phyloP scores from a whole-genome alignment of 192 early-diverging fungal genomes.

The Lobulomyces angularis region DNA sequence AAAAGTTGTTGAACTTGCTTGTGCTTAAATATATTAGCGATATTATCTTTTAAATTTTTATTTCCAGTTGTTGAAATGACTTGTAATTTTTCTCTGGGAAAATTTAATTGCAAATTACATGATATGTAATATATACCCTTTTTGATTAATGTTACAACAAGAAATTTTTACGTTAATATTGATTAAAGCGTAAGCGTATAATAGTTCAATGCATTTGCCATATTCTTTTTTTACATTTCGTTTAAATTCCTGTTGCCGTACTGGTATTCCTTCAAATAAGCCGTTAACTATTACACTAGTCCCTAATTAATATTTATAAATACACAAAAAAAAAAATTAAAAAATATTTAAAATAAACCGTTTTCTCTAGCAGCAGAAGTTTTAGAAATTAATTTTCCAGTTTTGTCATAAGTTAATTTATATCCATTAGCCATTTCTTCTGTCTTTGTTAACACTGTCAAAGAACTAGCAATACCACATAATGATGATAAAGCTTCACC shows the following conservation, averaged over 20 bases:
- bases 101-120: background rate
- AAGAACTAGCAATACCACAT: slow-evolving; percentile 52
- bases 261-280: slow-evolving; percentile 77
- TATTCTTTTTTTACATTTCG: slow-evolving; percentile 72
- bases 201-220: slow-evolving; percentile 53
- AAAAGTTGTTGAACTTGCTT: slow-evolving; percentile 29
- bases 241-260: slow-evolving; percentile 73
- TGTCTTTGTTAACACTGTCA: slow-evolving; percentile 63
- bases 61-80: slow-evolving; percentile 53
- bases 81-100: slow-evolving; percentile 27
- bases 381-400: slow-evolving; percentile 41
- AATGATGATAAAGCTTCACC: slow-evolving; percentile 89
- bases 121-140: slow-evolving; percentile 23
- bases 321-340: background rate
- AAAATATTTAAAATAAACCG: slow-evolving; percentile 6
- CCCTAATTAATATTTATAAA: slow-evolving; percentile 37
- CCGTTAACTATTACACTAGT: slow-evolving; percentile 65
- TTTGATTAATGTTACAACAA: slow-evolving; percentile 44
- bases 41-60: slow-evolving; percentile 43
- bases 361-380: slow-evolving; percentile 37
- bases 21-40: slow-evolving; percentile 65
- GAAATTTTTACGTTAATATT: slow-evolving; percentile 53
- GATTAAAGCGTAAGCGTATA: slow-evolving; percentile 79
- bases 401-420: slow-evolving; percentile 53
- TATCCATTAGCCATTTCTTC: slow-evolving; percentile 42